phyloP scores from a whole-genome alignment of 2,329 filamentous ascomycete species.

The Scorias spongiosa region DNA sequence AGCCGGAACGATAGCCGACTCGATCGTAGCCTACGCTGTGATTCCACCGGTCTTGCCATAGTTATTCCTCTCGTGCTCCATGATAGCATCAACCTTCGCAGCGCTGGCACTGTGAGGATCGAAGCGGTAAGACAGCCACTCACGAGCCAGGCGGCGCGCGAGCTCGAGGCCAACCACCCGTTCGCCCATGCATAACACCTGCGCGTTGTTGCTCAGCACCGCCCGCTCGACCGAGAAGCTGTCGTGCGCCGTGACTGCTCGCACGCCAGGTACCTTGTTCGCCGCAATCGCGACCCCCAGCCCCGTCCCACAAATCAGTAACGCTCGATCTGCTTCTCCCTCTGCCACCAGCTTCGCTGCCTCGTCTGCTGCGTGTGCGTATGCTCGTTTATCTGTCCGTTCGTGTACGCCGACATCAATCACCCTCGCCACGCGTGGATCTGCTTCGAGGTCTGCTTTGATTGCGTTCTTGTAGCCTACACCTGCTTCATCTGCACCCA shows the following conservation, averaged over 20 bases:
- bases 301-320: constrained; percentile 75
- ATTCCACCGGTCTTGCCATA: constrained; percentile 7
- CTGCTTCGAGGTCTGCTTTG: constrained; percentile 53
- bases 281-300: constrained; percentile 78
- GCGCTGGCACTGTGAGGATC: constrained; percentile 51
- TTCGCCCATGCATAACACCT: constrained; percentile 78
- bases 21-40: too few relatives aligned
- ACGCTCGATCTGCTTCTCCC: constrained; percentile 58
- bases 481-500: constrained; percentile 58
- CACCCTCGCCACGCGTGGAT: constrained; percentile 51
- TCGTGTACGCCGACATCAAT: constrained; percentile 59
- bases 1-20: too few relatives aligned
- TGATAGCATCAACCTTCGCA: constrained; percentile 37
- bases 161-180: constrained; percentile 69
- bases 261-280: constrained; percentile 72
- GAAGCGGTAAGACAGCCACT: constrained; percentile 77
- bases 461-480: constrained; percentile 65
- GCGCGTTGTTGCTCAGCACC: constrained; percentile 70
- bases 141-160: constrained; percentile 58
- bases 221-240: constrained; percentile 70
- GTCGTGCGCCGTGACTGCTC: constrained; percentile 82
- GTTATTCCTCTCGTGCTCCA: constrained; percentile 31
- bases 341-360: constrained; percentile 50
- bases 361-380: constrained; percentile 62
- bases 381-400: constrained; percentile 59